Conservation (phyloP, 352 stramenopile species). For the Stramenopiles sp. region DNA sequence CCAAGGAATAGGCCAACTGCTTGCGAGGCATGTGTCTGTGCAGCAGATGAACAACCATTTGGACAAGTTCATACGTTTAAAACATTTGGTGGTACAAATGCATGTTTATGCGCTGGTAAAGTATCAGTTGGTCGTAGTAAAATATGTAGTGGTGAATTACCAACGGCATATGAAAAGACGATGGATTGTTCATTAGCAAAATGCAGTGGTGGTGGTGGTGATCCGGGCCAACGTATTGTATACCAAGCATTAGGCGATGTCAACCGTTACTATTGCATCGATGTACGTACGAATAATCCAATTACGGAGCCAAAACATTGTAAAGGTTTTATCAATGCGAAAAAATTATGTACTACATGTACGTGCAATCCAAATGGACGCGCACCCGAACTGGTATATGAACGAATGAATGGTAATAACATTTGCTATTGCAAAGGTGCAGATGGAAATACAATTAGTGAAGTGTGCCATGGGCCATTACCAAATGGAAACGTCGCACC, state of each 20-base stretch:
- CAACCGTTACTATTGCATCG: background rate
- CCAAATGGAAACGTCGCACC: background rate
- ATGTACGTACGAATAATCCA: background rate
- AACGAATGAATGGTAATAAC: background rate
- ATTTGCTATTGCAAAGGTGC: background rate
- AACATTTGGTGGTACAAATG: background rate
- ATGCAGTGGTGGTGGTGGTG: background rate
- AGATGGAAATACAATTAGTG: background rate
- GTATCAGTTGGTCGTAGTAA: background rate
- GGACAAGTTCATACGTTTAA: background rate
- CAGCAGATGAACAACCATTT: background rate
- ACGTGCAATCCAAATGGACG: background rate
- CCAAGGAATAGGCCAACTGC: background rate
- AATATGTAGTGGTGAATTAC: background rate
- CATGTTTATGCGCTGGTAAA: background rate
- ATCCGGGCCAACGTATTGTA: background rate
- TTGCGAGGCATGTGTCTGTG: background rate
- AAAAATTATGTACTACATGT: background rate
- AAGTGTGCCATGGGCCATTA: background rate
- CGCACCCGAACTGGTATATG: background rate
- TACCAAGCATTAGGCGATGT: background rate
- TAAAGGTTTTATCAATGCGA: background rate
- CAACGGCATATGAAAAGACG: background rate
- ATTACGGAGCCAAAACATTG: background rate
- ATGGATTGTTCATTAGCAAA: background rate